Conservation (phyloP, 164 flowering plant genomes). For the Stephania japonica region DNA sequence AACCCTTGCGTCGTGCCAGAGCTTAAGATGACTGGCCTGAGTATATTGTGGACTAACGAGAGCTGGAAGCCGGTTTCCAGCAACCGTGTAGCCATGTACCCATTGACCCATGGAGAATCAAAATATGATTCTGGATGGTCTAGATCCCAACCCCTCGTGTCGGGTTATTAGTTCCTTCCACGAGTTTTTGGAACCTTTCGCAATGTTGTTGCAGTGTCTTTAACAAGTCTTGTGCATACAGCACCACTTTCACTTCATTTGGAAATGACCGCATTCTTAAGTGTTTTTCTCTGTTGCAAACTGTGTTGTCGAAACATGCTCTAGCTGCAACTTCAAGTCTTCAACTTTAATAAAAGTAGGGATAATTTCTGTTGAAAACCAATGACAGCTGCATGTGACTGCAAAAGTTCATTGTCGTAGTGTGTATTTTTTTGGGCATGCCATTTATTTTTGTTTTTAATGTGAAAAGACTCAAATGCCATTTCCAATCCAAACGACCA, state of each 20-base stretch:
- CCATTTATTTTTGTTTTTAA: too few species aligned
- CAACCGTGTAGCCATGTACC: constrained; percentile 26
- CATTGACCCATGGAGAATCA: constrained; percentile 16
- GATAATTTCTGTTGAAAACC: too few species aligned
- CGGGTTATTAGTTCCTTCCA: constrained; percentile 5
- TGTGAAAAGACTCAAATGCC: too few species aligned
- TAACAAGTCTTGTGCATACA: constrained; percentile 2
- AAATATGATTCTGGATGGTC: constrained; percentile 22
- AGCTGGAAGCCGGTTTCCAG: constrained; percentile 60
- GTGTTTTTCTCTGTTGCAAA: background rate
- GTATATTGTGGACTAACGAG: constrained; percentile 25
- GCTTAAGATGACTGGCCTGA: constrained; percentile 30
- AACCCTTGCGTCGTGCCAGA: constrained; percentile 30
- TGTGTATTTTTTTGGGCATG: too few species aligned
- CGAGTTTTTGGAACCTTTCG: background rate
- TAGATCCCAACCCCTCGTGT: constrained; percentile 8
- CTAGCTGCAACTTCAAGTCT: background rate
- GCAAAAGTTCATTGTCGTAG: too few species aligned
- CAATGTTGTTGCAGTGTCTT: constrained; percentile 11
- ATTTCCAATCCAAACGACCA: too few species aligned
- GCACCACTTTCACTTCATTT: constrained; percentile 4
- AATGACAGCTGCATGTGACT: too few species aligned
- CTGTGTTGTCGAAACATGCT: background rate
- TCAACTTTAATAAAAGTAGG: background rate
- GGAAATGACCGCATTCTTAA: background rate